phyloP scores from a whole-genome alignment of 108 stramenopile genomes.

The Cyclotella sp. region DNA sequence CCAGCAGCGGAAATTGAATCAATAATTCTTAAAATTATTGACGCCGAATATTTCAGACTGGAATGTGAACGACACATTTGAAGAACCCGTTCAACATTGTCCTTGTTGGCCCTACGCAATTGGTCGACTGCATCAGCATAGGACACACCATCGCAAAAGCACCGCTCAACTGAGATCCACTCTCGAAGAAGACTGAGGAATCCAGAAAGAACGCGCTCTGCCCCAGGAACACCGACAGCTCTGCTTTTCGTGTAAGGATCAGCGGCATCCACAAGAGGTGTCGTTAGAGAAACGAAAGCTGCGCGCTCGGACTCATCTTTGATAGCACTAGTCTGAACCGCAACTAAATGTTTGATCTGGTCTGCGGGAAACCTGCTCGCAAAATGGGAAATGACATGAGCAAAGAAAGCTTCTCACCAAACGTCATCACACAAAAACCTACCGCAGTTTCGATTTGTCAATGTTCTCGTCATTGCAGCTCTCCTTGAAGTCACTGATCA shows the following conservation, averaged over 20 bases:
- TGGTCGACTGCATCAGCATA: constrained; percentile 92
- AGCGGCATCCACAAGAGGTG: constrained; percentile 68
- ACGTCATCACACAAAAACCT: constrained; percentile 5
- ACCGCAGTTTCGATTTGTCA: constrained; percentile 46
- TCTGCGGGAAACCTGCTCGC: constrained; percentile 78
- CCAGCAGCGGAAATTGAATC: constrained; percentile 85
- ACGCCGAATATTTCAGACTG: constrained; percentile 75
- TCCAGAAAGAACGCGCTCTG: constrained; percentile 73
- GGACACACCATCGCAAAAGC: constrained; percentile 85
- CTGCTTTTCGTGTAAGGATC: constrained; percentile 79
- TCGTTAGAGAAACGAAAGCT: constrained; percentile 72
- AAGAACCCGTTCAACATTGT: constrained; percentile 68
- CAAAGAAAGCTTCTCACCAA: not conserved
- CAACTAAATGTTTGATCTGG: constrained; percentile 62
- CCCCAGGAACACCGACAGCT: constrained; percentile 68
- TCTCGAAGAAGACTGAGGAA: constrained; percentile 78
- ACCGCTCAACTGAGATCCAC: constrained; percentile 87
- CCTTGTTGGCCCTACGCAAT: constrained; percentile 83
- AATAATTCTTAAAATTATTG: constrained; percentile 82
- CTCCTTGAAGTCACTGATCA: constrained; percentile 67
- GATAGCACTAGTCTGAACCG: constrained; percentile 51
- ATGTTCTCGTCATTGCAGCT: constrained; percentile 16
- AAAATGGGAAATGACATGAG: not conserved
- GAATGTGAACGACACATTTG: constrained; percentile 86
- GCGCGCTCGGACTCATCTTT: constrained; percentile 66